A percentile compares a stretch with the other conserved stretches of the same genome.
These are phyloP conservation scores for Colletotrichum euphorbiae DNA, from an alignment of 2,329 filamentous ascomycete species.

Conservation along the genomic window DNA sequence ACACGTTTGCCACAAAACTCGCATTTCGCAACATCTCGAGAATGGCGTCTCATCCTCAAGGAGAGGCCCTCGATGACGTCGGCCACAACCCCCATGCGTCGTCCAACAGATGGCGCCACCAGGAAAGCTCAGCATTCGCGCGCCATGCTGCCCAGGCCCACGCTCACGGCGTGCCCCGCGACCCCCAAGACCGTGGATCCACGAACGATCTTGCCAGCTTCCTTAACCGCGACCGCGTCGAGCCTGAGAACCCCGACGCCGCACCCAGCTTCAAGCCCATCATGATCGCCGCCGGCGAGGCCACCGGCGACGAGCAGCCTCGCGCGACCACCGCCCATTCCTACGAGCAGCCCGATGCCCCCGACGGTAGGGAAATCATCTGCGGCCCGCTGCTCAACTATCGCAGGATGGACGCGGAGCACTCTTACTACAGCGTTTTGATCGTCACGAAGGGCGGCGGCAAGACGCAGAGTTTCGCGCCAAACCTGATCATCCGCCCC, in stretches of 20 bases:
- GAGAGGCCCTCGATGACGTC: slow-evolving; percentile 47
- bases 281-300: slow-evolving; percentile 56
- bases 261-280: slow-evolving; percentile 60
- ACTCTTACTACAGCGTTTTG: slow-evolving; percentile 88
- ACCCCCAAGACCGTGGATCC: slow-evolving; percentile 54
- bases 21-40: not conserved
- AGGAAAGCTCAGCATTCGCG: slow-evolving; percentile 69
- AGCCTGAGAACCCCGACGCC: slow-evolving; percentile 50
- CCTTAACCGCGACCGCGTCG: slow-evolving; percentile 65
- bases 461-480: slow-evolving; percentile 65
- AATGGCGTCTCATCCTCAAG: slow-evolving; percentile 43
- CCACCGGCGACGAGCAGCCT: slow-evolving; percentile 45
- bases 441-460: slow-evolving; percentile 82
- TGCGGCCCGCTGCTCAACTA: slow-evolving; percentile 84
- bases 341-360: slow-evolving; percentile 40
- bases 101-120: slow-evolving; percentile 70
- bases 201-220: slow-evolving; percentile 67
- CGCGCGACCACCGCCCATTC: slow-evolving; percentile 33
- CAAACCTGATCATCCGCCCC: slow-evolving; percentile 68
- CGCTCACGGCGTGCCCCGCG: slow-evolving; percentile 49
- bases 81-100: slow-evolving; percentile 67
- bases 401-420: slow-evolving; percentile 73
- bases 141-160: slow-evolving; percentile 56
- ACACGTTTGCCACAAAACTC: slow-evolving; percentile 43
- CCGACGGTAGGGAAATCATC: slow-evolving; percentile 70